A percentile compares a stretch with the other conserved stretches of the same genome.
Evolutionary conservation across 495 filamentous ascomycete species (phyloP).

Genomic region (Aspergillus sclerotioniger): DNA sequence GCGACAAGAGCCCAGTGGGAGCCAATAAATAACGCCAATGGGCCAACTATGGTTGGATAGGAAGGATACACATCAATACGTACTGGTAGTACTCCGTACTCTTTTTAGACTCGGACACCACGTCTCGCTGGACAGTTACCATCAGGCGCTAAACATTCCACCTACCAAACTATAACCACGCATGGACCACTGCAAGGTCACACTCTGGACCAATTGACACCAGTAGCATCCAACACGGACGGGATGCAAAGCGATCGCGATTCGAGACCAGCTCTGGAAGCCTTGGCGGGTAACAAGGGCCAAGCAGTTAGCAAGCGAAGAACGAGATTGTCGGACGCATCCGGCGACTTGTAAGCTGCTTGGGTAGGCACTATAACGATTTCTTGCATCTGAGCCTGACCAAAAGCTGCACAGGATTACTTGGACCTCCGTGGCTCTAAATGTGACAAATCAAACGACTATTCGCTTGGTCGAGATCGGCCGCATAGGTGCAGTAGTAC

Average conservation of each 20-base stretch:
- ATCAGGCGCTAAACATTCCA: not conserved
- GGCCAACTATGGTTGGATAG: not conserved
- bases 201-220: constrained; percentile 12
- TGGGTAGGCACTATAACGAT: not conserved
- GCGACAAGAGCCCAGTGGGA: not conserved
- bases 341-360: constrained; percentile 8
- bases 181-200: not conserved
- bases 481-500: not conserved
- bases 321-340: constrained; percentile 8
- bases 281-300: constrained; percentile 19
- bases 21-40: not conserved
- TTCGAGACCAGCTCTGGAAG: constrained; percentile 20
- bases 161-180: not conserved
- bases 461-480: not conserved
- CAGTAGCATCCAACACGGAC: not conserved
- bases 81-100: not conserved
- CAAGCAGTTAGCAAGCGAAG: constrained; percentile 12
- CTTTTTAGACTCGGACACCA: not conserved
- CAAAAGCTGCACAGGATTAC: not conserved
- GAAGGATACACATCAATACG: not conserved
- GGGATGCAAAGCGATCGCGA: constrained; percentile 11
- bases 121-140: not conserved
- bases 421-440: not conserved
- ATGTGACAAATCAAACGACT: not conserved
- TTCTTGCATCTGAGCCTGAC: not conserved